Conservation (phyloP, 805 yeast genomes). For the Myxozyma geophila region DNA sequence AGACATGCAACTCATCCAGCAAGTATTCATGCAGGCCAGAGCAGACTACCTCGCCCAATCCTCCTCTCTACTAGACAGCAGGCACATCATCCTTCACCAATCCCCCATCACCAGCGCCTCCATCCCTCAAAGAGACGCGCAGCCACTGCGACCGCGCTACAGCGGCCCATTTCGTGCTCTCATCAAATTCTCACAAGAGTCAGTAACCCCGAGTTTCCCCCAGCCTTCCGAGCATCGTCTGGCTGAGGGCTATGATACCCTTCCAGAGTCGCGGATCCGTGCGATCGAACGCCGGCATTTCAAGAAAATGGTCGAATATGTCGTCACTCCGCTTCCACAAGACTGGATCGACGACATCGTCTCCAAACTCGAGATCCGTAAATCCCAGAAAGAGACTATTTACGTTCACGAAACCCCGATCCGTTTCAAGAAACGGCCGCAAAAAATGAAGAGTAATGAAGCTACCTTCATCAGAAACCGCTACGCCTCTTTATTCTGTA, state of each 20-base stretch:
- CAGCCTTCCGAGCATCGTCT: neutral
- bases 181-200: neutral
- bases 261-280: conserved; percentile 10
- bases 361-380: neutral
- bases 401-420: neutral
- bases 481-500: neutral
- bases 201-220: conserved; percentile 2
- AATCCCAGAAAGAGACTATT: no score
- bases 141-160: conserved; percentile 10
- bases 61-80: neutral
- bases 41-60: no score
- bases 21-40: no score
- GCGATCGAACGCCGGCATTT: conserved; percentile 16
- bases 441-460: neutral
- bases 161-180: conserved; percentile 22
- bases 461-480: conserved; percentile 11
- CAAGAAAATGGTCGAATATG: neutral
- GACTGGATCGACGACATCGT: conserved; percentile 7
- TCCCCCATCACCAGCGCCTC: neutral
- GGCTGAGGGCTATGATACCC: neutral
- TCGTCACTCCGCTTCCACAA: conserved; percentile 10
- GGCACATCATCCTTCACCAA: neutral
- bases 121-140: neutral
- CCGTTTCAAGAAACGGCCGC: no score
- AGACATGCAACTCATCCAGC: no score